Evolutionary conservation across 1,139 yeast species (phyloP).

Genomic region (Yamadazyma kanchanaburiensis): DNA sequence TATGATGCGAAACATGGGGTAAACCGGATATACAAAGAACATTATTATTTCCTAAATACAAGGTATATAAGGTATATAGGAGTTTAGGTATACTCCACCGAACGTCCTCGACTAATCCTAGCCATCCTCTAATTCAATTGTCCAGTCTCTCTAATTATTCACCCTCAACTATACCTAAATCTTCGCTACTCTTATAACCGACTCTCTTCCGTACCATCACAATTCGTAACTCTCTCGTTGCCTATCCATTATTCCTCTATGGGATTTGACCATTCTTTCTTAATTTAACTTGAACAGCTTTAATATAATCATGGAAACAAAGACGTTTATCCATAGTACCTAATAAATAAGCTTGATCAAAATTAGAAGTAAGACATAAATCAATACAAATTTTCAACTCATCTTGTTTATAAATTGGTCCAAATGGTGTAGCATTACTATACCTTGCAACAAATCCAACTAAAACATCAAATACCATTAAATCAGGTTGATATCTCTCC

Average conservation of each 20-base stretch:
- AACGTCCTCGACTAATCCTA: no score
- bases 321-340: constrained; percentile 4
- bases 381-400: constrained; percentile 3
- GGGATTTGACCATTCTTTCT: not conserved
- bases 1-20: not conserved
- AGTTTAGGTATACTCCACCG: no score
- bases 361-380: constrained; percentile 3
- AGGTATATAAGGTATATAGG: no score
- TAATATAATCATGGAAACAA: constrained; percentile 2
- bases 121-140: no score
- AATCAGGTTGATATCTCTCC: constrained; percentile 1
- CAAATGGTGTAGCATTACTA: constrained; percentile 1
- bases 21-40: no score
- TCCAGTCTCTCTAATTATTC: no score
- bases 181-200: no score
- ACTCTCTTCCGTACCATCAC: no score
- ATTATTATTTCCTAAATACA: no score
- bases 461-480: constrained; percentile 4
- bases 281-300: not conserved
- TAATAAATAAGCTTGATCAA: constrained; percentile 5
- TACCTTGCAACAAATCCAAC: constrained; percentile 2
- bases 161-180: no score
- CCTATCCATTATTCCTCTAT: no score
- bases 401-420: constrained; percentile 1
- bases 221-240: no score